phyloP scores from a whole-genome alignment of 495 filamentous ascomycete species.

The Tuber microsphaerosporum region DNA sequence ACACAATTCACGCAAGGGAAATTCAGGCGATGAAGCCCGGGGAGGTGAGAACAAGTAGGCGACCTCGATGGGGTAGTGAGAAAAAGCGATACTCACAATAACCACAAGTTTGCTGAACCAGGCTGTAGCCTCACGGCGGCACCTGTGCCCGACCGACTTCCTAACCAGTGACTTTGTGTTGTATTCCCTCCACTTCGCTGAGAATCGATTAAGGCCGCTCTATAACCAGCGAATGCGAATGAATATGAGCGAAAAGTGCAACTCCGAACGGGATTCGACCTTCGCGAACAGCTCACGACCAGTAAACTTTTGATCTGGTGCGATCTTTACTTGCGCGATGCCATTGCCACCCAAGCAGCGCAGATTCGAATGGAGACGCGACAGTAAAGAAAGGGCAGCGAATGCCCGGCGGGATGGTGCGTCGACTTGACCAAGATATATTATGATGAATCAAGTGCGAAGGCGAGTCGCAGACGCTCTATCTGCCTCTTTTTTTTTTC shows the following conservation, averaged over 20 bases:
- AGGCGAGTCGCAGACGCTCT: slow-evolving; percentile 15
- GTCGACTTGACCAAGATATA: slow-evolving; percentile 3
- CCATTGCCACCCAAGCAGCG: background rate
- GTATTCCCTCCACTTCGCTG: background rate
- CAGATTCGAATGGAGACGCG: background rate
- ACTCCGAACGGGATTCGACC: background rate
- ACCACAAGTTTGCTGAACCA: background rate
- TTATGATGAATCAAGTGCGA: slow-evolving; percentile 23
- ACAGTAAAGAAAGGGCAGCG: background rate
- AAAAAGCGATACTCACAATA: background rate
- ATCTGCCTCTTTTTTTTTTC: slow-evolving; percentile 10
- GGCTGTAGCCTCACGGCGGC: background rate
- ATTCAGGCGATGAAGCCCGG: background rate
- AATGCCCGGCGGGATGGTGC: slow-evolving; percentile 1
- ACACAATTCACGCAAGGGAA: background rate
- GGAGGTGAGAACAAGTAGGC: background rate
- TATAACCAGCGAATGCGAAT: background rate
- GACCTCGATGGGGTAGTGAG: background rate
- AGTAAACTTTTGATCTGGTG: background rate
- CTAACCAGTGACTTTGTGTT: background rate
- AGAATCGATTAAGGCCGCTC: background rate
- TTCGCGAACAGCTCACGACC: background rate
- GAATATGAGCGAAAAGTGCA: background rate
- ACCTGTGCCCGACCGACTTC: background rate
- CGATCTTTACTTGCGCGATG: background rate